Evolutionary conservation across 805 yeast genomes (phyloP).

Genomic region (Lipomyces anomalus): DNA sequence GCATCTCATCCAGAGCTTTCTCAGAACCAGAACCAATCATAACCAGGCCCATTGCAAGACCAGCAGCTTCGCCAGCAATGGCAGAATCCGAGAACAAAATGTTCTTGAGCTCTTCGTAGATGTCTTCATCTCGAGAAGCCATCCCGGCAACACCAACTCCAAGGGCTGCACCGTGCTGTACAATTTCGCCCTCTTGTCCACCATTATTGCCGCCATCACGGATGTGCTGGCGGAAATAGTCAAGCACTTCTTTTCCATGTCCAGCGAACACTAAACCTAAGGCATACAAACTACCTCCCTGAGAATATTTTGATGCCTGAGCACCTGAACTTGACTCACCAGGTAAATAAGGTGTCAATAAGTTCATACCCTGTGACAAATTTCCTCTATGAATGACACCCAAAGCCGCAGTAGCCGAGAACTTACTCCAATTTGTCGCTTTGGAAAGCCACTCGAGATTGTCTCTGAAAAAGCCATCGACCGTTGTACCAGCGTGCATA

Average conservation of each 20-base stretch:
- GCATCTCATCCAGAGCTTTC: slow-evolving; percentile 68
- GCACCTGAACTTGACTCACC: slow-evolving; percentile 39
- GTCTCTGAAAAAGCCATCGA: slow-evolving; percentile 82
- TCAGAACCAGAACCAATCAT: slow-evolving; percentile 87
- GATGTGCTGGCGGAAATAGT: slow-evolving; percentile 66
- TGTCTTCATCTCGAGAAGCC: slow-evolving; percentile 71
- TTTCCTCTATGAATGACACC: slow-evolving; percentile 97
- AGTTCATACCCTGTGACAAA: slow-evolving; percentile 78
- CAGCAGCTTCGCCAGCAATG: slow-evolving; percentile 93
- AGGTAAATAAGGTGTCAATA: slow-evolving; percentile 87
- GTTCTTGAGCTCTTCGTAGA: slow-evolving; percentile 76
- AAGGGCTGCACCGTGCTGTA: slow-evolving; percentile 90
- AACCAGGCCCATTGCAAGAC: slow-evolving; percentile 89
- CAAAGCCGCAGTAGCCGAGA: slow-evolving; percentile 94
- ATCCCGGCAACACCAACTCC: slow-evolving; percentile 96
- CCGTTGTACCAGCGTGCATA: slow-evolving; percentile 94
- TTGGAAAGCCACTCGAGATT: slow-evolving; percentile 94
- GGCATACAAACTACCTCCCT: slow-evolving; percentile 93
- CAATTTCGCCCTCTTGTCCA: slow-evolving; percentile 66
- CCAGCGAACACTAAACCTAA: slow-evolving; percentile 94
- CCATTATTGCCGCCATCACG: slow-evolving; percentile 38
- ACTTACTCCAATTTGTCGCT: slow-evolving; percentile 98
- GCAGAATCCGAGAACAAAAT: slow-evolving; percentile 88
- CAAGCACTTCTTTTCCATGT: slow-evolving; percentile 77
- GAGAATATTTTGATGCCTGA: slow-evolving; percentile 50